A percentile compares a stretch with the other conserved stretches of the same genome.
phyloP scores from a whole-genome alignment of 2,329 filamentous ascomycete genomes.

The Aspergillus brasiliensis region DNA sequence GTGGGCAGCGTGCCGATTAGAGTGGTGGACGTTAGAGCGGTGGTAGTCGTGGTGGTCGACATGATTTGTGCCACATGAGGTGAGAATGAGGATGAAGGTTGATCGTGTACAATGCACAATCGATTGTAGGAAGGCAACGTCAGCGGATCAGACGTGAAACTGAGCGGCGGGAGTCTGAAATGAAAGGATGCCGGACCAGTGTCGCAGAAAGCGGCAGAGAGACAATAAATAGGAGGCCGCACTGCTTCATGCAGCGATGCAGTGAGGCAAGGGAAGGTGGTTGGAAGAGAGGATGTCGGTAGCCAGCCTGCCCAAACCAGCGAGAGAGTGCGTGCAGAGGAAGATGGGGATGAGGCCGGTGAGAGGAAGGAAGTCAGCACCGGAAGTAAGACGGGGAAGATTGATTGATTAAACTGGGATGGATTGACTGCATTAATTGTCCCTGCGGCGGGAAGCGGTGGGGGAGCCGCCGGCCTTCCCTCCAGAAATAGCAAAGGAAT shows the following conservation, averaged over 20 bases:
- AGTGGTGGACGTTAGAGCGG: conserved; percentile 31
- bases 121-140: neutral
- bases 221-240: neutral
- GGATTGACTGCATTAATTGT: neutral
- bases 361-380: neutral
- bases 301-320: neutral
- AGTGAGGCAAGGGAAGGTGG: neutral
- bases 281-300: neutral
- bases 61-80: conserved; percentile 23
- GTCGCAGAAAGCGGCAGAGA: conserved; percentile 11
- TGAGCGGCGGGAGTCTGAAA: conserved; percentile 9
- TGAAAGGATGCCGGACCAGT: conserved; percentile 14
- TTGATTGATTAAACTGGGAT: too few species aligned
- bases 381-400: neutral
- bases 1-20: conserved; percentile 34
- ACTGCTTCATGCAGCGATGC: neutral
- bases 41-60: conserved; percentile 27
- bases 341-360: neutral
- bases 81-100: neutral
- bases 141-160: conserved; percentile 1
- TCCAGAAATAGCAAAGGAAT: neutral
- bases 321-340: neutral
- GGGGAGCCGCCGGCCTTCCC: neutral
- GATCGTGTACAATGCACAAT: neutral
- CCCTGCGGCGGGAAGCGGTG: conserved; percentile 2